phyloP scores from a whole-genome alignment of 106 monocot species.

The Allium fistulosum region DNA sequence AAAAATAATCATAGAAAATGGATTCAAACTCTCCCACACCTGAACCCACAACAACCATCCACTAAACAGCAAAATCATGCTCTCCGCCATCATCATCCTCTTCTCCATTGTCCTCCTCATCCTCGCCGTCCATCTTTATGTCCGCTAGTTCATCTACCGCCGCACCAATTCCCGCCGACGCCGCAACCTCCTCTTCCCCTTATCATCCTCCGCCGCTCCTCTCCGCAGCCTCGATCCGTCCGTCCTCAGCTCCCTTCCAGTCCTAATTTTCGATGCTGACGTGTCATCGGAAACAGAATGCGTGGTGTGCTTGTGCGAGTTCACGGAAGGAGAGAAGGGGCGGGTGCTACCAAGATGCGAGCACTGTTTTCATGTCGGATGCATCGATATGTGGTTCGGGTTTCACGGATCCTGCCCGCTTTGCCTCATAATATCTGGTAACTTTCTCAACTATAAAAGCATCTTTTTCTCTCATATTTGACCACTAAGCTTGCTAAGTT shows the following conservation, averaged over 20 bases:
- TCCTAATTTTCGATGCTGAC: conserved; percentile 9
- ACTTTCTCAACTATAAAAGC: too few relatives aligned
- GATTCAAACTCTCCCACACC: not conserved
- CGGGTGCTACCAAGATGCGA: conserved; percentile 27
- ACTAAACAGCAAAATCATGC: conserved; percentile 23
- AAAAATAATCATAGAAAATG: not conserved
- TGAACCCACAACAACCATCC: conserved; percentile 7
- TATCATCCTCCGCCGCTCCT: not conserved
- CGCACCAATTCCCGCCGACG: conserved; percentile 12
- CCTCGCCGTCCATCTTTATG: conserved; percentile 21
- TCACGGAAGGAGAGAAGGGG: conserved; percentile 35
- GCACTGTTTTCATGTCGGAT: conserved; percentile 37
- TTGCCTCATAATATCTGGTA: conserved; percentile 9
- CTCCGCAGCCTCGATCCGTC: conserved; percentile 16
- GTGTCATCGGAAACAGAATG: conserved; percentile 14
- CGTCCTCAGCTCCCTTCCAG: conserved; percentile 22
- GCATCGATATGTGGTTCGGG: conserved; percentile 41
- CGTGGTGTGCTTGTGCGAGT: conserved; percentile 35
- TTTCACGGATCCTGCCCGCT: conserved; percentile 37
- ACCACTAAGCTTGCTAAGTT: too few relatives aligned
- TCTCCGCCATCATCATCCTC: conserved; percentile 17
- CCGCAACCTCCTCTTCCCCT: conserved; percentile 2
- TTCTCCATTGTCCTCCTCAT: conserved; percentile 22
- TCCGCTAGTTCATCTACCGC: conserved; percentile 13
- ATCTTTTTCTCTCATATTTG: too few relatives aligned